Evolutionary conservation across 768 basidiomycete genomes (phyloP).

Genomic region (Rhizopogon salebrosus): DNA sequence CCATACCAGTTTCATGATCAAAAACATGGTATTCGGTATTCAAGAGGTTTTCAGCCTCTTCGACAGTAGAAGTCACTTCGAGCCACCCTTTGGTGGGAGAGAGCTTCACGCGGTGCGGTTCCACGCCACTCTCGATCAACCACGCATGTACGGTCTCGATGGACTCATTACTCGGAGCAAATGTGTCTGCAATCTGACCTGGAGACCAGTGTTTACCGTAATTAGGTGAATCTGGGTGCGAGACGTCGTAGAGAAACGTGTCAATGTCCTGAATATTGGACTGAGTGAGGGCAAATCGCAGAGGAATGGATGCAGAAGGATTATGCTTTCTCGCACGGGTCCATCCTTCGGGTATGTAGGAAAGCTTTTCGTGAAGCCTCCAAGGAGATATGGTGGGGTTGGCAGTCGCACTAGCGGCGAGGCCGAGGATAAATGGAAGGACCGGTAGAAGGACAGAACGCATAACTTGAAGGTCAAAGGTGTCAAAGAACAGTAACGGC

Average conservation of each 20-base stretch:
- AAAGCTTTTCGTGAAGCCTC: slow-evolving; percentile 36
- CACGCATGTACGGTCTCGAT: slow-evolving; percentile 34
- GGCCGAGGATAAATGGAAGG: background rate
- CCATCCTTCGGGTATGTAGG: slow-evolving; percentile 36
- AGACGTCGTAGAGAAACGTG: slow-evolving; percentile 35
- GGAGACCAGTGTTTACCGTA: slow-evolving; percentile 46
- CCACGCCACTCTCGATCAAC: slow-evolving; percentile 34
- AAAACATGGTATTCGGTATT: slow-evolving; percentile 39
- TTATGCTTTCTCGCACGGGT: slow-evolving; percentile 22
- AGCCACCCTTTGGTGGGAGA: slow-evolving; percentile 35
- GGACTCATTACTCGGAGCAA: slow-evolving; percentile 35
- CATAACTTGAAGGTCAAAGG: slow-evolving; percentile 5
- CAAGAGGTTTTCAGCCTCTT: slow-evolving; percentile 40
- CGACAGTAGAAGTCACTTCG: slow-evolving; percentile 32
- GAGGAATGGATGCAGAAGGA: slow-evolving; percentile 30
- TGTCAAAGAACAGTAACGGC: background rate
- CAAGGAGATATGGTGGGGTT: slow-evolving; percentile 31
- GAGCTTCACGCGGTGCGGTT: slow-evolving; percentile 27
- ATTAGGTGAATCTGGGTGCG: slow-evolving; percentile 37
- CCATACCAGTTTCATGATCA: slow-evolving; percentile 29
- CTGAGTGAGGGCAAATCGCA: slow-evolving; percentile 43
- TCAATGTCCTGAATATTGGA: slow-evolving; percentile 36
- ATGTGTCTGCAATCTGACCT: slow-evolving; percentile 32
- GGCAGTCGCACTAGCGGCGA: slow-evolving; percentile 2
- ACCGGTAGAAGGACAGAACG: slow-evolving; percentile 6